Evolutionary conservation across 352 stramenopile species (phyloP).

Genomic region (Phytophthora vignae): DNA sequence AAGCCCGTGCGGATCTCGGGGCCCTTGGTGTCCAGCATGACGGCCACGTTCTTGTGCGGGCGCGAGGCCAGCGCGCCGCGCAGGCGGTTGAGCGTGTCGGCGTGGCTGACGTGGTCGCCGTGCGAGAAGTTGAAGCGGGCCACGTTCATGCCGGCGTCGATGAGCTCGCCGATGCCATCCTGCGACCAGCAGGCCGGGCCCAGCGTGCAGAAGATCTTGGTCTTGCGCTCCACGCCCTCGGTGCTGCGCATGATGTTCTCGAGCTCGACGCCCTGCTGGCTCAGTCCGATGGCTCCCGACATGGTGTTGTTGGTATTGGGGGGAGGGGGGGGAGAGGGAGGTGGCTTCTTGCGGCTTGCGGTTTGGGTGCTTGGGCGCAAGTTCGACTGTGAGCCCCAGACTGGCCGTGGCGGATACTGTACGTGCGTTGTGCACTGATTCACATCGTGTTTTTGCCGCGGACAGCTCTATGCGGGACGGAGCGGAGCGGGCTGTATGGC

Average conservation of each 20-base stretch:
- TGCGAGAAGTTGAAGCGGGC: slow-evolving; percentile 99
- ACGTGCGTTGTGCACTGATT: background rate
- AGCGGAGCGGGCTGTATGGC: background rate
- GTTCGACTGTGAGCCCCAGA: slow-evolving; percentile 19
- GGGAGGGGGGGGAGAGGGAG: too few species aligned
- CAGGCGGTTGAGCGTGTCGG: slow-evolving; percentile 72
- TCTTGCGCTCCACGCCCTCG: slow-evolving; percentile 64
- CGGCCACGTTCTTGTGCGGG: slow-evolving; percentile 83
- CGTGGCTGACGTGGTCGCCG: slow-evolving; percentile 93
- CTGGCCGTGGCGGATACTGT: too few species aligned
- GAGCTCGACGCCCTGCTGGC: slow-evolving; percentile 48
- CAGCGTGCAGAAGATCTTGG: slow-evolving; percentile 93
- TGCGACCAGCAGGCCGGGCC: slow-evolving; percentile 94
- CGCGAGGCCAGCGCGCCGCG: slow-evolving; percentile 66
- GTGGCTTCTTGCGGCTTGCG: too few species aligned
- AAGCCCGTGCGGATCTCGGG: slow-evolving; percentile 97
- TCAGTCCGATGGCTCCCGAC: slow-evolving; percentile 43
- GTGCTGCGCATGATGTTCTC: slow-evolving; percentile 42
- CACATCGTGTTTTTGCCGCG: slow-evolving; percentile 17
- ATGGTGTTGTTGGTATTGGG: slow-evolving; percentile 12
- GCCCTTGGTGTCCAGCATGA: slow-evolving; percentile 97
- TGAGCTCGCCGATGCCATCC: slow-evolving; percentile 90
- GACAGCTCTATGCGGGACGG: background rate
- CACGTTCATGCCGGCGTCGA: slow-evolving; percentile 95
- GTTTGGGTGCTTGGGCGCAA: slow-evolving; percentile 19